Evolutionary conservation across 257 asterid species (phyloP), one percentile per base, ranked within the genome.

Genomic region (Linaria vulgaris): DNA sequence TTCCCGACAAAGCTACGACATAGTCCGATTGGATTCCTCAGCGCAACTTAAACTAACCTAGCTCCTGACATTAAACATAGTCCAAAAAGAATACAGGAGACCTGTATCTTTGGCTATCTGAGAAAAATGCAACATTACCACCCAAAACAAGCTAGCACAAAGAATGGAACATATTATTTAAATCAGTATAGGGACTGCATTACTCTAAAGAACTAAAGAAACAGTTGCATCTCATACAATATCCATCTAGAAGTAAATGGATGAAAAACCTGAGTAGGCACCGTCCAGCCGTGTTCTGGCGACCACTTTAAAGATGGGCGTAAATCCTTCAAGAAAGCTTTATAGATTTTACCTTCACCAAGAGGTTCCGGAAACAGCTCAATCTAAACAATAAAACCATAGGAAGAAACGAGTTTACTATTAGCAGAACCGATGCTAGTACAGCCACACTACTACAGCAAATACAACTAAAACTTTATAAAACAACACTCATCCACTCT

Each of bases 291-390:
- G 66, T 51, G 47, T 48, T 82, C 63, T 1, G 63, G 83, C 59
- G 95, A 83, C 99, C 99, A 92, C 47, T 82, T 82, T 50, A 92
- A 80, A 59, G 96, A 85, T 38, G 95, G 95, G 45, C 99, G 96
- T 52, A 92, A 34, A 72, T 87, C 94, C 76, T 77, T 69, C 47
- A 85, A 45, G 20, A 16, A 39, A 72, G 58, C 82, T 37, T 66
- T 76, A 73, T 92, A 84, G 34, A 59, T 12, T 12, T 25, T 20
- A 38, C 97, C 99, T 81, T 89, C 96, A 21, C 97, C 97, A 39
- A 56, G 17, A 49, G 99, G 99, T 16, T 67, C 79, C 46, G 67
- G 83, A 2, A 59, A 53, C 77, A 92, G 74, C 72, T 81, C 78
- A 56, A 92, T 64, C 99, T 92, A 63, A 55, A 78, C 61, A 58